These are phyloP conservation scores for Pyrenochaeta sp. DNA, from an alignment of 2,329 filamentous ascomycete species.

Conservation along the genomic window DNA sequence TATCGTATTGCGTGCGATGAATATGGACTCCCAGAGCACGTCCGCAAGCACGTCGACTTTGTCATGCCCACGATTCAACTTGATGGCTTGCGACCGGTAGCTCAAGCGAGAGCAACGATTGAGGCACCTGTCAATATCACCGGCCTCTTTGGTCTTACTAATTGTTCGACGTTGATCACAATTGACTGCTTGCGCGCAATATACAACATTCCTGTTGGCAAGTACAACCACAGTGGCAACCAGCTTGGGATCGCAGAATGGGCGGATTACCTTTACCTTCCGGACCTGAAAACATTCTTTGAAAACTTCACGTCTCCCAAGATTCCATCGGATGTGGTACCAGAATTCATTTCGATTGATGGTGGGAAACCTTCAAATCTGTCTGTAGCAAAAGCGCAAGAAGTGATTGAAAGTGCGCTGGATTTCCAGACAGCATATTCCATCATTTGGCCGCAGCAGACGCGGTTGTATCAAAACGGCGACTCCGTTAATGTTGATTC, in stretches of 20 bases:
- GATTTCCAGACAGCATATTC: conserved; percentile 28
- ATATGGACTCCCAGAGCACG: conserved; percentile 20
- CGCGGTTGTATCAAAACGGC: conserved; percentile 23
- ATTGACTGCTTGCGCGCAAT: conserved; percentile 28
- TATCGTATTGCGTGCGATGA: conserved; percentile 26
- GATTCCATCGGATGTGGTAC: conserved; percentile 20
- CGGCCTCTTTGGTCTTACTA: conserved; percentile 9
- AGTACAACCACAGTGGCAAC: conserved; percentile 24
- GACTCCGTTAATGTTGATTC: conserved; percentile 23
- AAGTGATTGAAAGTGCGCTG: conserved; percentile 22
- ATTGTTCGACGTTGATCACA: conserved; percentile 21
- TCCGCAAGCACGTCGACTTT: conserved; percentile 27
- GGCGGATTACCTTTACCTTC: conserved; percentile 54
- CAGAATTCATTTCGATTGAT: conserved; percentile 43
- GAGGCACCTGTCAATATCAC: conserved; percentile 12
- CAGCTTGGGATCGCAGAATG: conserved; percentile 53
- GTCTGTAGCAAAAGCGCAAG: conserved; percentile 47
- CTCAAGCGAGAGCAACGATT: conserved; percentile 10
- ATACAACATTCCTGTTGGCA: conserved; percentile 27
- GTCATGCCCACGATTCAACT: conserved; percentile 28
- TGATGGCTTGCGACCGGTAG: conserved; percentile 19
- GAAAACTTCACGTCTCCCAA: conserved; percentile 37
- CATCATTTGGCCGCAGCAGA: conserved; percentile 29
- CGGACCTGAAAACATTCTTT: conserved; percentile 57
- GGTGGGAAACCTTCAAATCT: conserved; percentile 53